Percentiles rank a stretch among this genome's conserved stretches.
Conservation (phyloP, 2,329 filamentous ascomycete genomes). For the Leptographium flavum region DNA sequence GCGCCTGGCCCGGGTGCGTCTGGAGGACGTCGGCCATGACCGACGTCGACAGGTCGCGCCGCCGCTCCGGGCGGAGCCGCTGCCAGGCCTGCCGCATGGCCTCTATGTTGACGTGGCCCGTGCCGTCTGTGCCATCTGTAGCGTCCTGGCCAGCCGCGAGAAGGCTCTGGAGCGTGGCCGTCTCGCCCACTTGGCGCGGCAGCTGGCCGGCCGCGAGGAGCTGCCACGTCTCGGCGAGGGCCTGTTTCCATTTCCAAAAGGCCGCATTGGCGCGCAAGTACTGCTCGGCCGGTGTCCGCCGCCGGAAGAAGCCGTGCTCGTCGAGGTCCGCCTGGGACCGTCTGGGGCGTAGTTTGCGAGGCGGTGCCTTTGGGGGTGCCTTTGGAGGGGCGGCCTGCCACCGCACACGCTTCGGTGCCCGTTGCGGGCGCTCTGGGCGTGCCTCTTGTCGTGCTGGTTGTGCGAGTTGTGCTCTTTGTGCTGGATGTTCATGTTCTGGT, state of each 20-base stretch:
- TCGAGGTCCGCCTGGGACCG: not conserved
- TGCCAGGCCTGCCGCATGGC: slow-evolving; percentile 22
- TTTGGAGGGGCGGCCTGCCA: not conserved
- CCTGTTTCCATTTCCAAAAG: slow-evolving; percentile 9
- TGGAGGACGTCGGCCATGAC: slow-evolving; percentile 23
- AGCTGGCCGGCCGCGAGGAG: slow-evolving; percentile 4
- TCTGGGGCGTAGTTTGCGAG: not conserved
- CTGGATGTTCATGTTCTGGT: no score
- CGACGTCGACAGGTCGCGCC: slow-evolving; percentile 17
- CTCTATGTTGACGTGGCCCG: not conserved
- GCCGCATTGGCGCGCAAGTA: not conserved
- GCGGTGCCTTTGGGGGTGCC: not conserved
- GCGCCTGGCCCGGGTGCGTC: slow-evolving; percentile 17
- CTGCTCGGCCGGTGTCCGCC: not conserved
- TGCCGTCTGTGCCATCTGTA: no score
- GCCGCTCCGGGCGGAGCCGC: slow-evolving; percentile 13
- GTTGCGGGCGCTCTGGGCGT: no score
- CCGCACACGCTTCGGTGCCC: no score
- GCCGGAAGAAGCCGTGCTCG: not conserved
- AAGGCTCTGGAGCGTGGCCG: slow-evolving; percentile 14
- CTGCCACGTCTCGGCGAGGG: slow-evolving; percentile 5
- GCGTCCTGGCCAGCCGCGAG: no score
- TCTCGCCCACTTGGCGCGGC: not conserved
- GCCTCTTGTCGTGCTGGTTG: no score
- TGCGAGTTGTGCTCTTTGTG: not conserved